Evolutionary conservation across 208 protist species (phyloP).

Genomic region (Entamoeba histolytica): DNA sequence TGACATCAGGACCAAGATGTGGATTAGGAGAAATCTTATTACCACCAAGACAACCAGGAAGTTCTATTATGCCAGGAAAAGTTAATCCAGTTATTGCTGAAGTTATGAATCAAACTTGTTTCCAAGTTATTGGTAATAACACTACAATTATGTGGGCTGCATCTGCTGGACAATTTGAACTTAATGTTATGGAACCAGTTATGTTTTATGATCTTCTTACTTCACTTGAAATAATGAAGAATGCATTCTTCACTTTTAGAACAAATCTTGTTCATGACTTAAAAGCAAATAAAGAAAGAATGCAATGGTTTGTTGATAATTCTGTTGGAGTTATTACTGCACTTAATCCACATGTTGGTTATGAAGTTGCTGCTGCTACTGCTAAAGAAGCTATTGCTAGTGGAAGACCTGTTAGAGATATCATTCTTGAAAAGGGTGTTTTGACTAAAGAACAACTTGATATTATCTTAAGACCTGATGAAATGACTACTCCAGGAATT

Average conservation of each 20-base stretch:
- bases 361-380: background rate
- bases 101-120: conserved; percentile 60
- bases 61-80: conserved; percentile 67
- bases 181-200: conserved; percentile 39
- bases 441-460: background rate
- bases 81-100: conserved; percentile 68
- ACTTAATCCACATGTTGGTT: background rate
- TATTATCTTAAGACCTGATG: background rate
- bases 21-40: conserved; percentile 49
- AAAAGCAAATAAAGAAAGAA: background rate
- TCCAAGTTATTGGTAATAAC: conserved; percentile 64
- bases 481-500: background rate
- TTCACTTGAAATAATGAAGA: background rate
- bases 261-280: background rate
- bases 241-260: background rate
- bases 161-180: conserved; percentile 55
- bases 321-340: background rate
- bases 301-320: background rate
- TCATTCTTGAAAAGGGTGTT: background rate
- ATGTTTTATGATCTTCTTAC: background rate
- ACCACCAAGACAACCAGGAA: conserved; percentile 64
- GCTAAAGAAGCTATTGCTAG: background rate
- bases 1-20: conserved; percentile 52
- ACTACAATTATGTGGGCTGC: conserved; percentile 47
- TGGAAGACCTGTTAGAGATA: background rate